Evolutionary conservation across 2,329 filamentous ascomycete species (phyloP).

Genomic region (Colletotrichum sp.): DNA sequence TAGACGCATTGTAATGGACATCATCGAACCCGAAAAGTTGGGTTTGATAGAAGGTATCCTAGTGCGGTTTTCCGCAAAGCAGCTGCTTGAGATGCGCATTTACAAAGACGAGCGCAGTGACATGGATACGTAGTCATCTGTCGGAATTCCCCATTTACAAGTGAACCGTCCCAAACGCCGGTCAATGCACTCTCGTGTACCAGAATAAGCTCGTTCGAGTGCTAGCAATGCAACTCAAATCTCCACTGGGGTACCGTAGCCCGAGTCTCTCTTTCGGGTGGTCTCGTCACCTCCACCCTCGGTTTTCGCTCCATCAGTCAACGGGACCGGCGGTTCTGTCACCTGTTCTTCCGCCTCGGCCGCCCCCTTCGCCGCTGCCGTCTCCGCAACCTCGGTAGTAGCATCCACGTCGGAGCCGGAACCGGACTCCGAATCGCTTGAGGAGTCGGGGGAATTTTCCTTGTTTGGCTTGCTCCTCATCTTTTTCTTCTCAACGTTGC

Average conservation of each 20-base stretch:
- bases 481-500: conserved; percentile 5
- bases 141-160: neutral
- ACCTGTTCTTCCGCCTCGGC: neutral
- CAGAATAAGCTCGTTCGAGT: neutral
- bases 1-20: neutral
- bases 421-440: neutral
- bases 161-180: neutral
- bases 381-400: neutral
- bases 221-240: neutral
- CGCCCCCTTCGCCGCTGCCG: neutral
- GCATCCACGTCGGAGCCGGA: neutral
- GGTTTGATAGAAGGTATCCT: neutral
- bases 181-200: neutral
- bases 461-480: conserved; percentile 24
- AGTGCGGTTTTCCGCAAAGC: neutral
- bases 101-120: neutral
- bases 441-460: conserved; percentile 12
- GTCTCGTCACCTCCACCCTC: conserved; percentile 34
- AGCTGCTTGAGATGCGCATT: neutral
- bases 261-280: conserved; percentile 23
- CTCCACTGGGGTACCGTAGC: conserved; percentile 21
- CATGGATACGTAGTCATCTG: neutral
- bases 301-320: conserved; percentile 24
- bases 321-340: neutral
- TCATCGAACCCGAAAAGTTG: neutral